phyloP scores from a whole-genome alignment of 345 rosid genomes.

The Orychophragmus violaceus region DNA sequence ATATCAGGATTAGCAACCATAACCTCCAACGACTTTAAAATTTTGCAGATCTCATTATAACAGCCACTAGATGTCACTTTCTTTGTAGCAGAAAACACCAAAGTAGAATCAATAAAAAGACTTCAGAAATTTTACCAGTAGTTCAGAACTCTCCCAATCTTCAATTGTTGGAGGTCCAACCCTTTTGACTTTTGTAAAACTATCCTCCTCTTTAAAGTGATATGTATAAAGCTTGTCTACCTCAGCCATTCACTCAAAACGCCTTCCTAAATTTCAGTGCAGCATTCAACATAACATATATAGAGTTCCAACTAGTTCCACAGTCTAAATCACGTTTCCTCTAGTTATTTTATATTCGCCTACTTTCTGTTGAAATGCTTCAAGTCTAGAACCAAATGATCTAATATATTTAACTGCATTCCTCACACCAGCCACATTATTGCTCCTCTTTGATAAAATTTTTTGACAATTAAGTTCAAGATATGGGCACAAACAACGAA shows the following conservation, averaged over 20 bases:
- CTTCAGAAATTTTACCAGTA: background rate
- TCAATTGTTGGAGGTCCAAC: background rate
- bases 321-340: background rate
- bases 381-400: background rate
- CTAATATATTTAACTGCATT: background rate
- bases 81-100: background rate
- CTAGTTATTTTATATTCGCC: background rate
- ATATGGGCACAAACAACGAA: background rate
- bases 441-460: background rate
- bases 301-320: background rate
- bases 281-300: background rate
- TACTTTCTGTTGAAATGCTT: background rate
- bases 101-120: background rate
- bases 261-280: background rate
- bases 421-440: background rate
- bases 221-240: background rate
- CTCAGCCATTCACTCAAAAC: background rate
- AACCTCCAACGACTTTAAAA: background rate
- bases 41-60: background rate
- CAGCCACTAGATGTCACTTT: background rate
- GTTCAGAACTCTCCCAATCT: background rate
- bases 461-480: background rate
- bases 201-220: background rate
- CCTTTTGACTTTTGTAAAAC: background rate
- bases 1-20: background rate